These are phyloP conservation scores for Agrocybe praecox DNA, from an alignment of 768 basidiomycete genomes.

Conservation along the genomic window DNA sequence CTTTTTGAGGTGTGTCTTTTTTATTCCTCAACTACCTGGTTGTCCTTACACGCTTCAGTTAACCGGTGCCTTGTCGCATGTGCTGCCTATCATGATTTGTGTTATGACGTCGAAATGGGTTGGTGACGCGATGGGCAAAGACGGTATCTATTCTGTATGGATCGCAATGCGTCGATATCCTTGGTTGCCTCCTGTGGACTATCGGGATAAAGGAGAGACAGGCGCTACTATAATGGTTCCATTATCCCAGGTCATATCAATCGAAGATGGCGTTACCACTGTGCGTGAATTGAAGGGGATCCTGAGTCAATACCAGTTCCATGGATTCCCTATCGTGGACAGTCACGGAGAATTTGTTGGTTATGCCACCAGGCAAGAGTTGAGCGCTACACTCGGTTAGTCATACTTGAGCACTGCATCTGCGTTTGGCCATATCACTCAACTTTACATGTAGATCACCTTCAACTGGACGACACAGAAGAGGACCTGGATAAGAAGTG, in stretches of 20 bases:
- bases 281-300: slow-evolving; percentile 54
- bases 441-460: slow-evolving; percentile 20
- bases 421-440: neutral
- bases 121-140: slow-evolving; percentile 68
- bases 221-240: slow-evolving; percentile 65
- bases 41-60: slow-evolving; percentile 38
- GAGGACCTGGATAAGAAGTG: slow-evolving; percentile 36
- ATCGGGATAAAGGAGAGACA: slow-evolving; percentile 65
- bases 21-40: neutral
- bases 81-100: slow-evolving; percentile 81
- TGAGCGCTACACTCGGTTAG: slow-evolving; percentile 41
- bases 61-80: slow-evolving; percentile 79
- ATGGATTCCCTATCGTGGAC: slow-evolving; percentile 68
- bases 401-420: neutral
- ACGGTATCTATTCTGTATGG: slow-evolving; percentile 74
- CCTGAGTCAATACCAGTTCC: slow-evolving; percentile 46
- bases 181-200: slow-evolving; percentile 68
- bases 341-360: slow-evolving; percentile 53
- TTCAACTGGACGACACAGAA: slow-evolving; percentile 30
- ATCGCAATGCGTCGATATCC: slow-evolving; percentile 72
- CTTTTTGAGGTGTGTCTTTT: slow-evolving; percentile 59
- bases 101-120: slow-evolving; percentile 82
- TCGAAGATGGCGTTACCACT: slow-evolving; percentile 51
- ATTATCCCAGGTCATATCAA: slow-evolving; percentile 47
- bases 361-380: slow-evolving; percentile 59